phyloP scores from a whole-genome alignment of 2,329 filamentous ascomycete species.

The Cercospora sojina region DNA sequence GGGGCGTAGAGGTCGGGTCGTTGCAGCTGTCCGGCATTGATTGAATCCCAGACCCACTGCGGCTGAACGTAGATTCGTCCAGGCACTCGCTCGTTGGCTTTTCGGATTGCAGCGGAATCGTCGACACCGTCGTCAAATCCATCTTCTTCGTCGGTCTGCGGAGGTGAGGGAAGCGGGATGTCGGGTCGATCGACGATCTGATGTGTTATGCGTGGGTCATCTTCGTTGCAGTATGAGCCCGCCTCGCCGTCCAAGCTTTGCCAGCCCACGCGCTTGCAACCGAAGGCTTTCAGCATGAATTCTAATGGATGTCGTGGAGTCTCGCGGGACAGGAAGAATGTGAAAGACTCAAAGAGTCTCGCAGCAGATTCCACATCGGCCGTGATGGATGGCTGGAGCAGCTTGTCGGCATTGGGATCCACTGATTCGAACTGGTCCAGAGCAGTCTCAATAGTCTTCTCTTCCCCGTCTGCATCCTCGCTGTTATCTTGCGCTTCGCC shows the following conservation, averaged over 20 bases:
- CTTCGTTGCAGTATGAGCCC: constrained; percentile 87
- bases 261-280: constrained; percentile 95
- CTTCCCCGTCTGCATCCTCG: constrained; percentile 25
- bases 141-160: constrained; percentile 43
- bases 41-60: constrained; percentile 97
- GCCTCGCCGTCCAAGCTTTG: constrained; percentile 79
- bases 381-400: constrained; percentile 70
- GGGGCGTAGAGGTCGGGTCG: constrained; percentile 85
- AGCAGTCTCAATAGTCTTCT: constrained; percentile 38
- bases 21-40: constrained; percentile 89
- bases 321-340: constrained; percentile 90
- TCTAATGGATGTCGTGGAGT: constrained; percentile 87
- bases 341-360: constrained; percentile 82
- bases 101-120: constrained; percentile 48
- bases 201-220: constrained; percentile 86
- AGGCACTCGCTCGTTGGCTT: constrained; percentile 70
- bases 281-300: constrained; percentile 89
- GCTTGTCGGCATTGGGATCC: constrained; percentile 78
- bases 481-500: constrained; percentile 31
- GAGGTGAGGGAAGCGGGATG: constrained; percentile 51
- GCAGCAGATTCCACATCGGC: constrained; percentile 63
- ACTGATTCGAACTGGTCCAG: constrained; percentile 92
- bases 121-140: constrained; percentile 58
- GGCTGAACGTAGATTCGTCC: constrained; percentile 91
- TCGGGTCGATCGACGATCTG: constrained; percentile 91